Conservation (phyloP, 345 rosid species). For the Cardamine occulta region DNA sequence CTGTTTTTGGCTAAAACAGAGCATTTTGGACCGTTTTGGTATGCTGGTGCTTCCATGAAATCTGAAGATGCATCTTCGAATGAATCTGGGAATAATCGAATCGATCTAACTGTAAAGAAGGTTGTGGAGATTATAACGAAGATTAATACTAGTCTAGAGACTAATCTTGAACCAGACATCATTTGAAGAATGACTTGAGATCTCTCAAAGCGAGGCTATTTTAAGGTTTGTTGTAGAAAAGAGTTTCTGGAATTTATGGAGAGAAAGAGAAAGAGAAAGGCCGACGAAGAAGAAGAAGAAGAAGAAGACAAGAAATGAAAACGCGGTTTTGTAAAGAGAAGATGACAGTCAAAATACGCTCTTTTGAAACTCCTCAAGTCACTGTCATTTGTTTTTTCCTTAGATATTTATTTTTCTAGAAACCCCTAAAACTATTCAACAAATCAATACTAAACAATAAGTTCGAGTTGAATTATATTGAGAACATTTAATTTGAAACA, state of each 20-base stretch:
- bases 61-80: conserved; percentile 35
- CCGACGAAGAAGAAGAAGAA: conserved; percentile 38
- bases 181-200: conserved; percentile 16
- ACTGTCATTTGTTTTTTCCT: conserved; percentile 23
- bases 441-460: background rate
- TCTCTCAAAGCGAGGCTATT: conserved; percentile 1
- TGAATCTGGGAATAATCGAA: conserved; percentile 44
- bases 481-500: conserved; percentile 9
- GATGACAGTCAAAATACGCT: conserved; percentile 35
- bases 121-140: conserved; percentile 20
- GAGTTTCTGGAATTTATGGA: conserved; percentile 21
- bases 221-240: conserved; percentile 7
- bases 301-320: conserved; percentile 37
- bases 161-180: conserved; percentile 34
- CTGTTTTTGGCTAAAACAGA: conserved; percentile 33
- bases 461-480: background rate
- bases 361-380: conserved; percentile 40
- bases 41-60: conserved; percentile 67
- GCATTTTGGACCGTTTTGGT: conserved; percentile 58
- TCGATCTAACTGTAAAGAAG: conserved; percentile 42
- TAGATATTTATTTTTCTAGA: conserved; percentile 16
- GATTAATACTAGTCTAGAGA: conserved; percentile 35
- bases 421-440: background rate
- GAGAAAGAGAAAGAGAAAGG: conserved; percentile 11
- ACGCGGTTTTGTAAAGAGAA: conserved; percentile 41